Percentiles rank a stretch among this genome's conserved stretches.
Conservation (phyloP, 805 yeast species). For the Isabelozyma gotoi region DNA sequence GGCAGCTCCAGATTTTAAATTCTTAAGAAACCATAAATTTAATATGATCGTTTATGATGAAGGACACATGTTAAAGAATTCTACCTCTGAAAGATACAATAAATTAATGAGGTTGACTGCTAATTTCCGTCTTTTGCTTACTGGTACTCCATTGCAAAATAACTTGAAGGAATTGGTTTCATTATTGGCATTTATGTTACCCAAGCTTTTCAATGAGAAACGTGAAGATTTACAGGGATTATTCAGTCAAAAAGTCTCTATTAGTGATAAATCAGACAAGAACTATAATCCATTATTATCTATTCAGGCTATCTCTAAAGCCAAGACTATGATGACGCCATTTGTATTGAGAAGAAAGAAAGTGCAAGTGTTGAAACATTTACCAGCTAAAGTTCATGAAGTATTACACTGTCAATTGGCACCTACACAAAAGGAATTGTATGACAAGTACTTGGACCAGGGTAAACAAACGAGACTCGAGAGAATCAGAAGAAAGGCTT, state of each 20-base stretch:
- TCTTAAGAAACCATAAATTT: conserved; percentile 71
- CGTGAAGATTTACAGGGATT: conserved; percentile 78
- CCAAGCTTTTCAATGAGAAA: conserved; percentile 74
- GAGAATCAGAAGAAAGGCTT: conserved; percentile 40
- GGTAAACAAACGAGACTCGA: conserved; percentile 43
- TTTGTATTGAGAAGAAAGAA: conserved; percentile 91
- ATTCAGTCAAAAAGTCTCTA: conserved; percentile 83
- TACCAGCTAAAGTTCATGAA: conserved; percentile 73
- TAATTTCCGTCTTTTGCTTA: conserved; percentile 78
- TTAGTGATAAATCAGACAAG: conserved; percentile 47
- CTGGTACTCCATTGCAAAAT: conserved; percentile 97
- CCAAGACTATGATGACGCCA: conserved; percentile 98
- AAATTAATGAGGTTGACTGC: conserved; percentile 85
- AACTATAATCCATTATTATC: conserved; percentile 79
- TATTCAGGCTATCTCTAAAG: conserved; percentile 87
- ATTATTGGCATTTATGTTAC: conserved; percentile 85
- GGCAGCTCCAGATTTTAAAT: conserved; percentile 74
- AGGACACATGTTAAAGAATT: conserved; percentile 95
- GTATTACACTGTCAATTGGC: conserved; percentile 67
- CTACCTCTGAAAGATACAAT: conserved; percentile 79
- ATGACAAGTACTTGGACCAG: conserved; percentile 54
- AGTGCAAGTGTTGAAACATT: conserved; percentile 84
- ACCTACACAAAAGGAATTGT: conserved; percentile 54
- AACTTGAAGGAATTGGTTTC: conserved; percentile 89
- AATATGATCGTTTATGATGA: conserved; percentile 94